Base-by-base conservation (phyloP, 2,329 filamentous ascomycete species). In the Penicillium sp. region DNA sequence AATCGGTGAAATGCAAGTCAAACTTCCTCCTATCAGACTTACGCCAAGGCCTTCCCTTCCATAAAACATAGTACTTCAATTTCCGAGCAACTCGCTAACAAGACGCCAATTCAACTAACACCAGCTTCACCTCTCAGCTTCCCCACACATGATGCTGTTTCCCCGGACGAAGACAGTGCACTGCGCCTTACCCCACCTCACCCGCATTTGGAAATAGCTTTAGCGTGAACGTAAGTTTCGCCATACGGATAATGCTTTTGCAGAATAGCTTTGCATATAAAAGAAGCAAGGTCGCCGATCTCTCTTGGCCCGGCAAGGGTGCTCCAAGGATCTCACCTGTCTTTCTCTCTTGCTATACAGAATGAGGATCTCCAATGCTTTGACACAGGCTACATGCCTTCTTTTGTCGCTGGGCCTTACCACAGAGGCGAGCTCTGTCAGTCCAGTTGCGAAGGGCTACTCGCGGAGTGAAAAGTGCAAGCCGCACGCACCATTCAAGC, bases 401-500 rank as follows among this genome's bases (percentile, higher is more conserved):
- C 27, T 60, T 11, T 31, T 67, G 29, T 65, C 65, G 6, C 57
- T 71, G 13, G 57, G 63, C 10, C 16, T 55, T 3, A 26, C 60
- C 9, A 63, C 56, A 4, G 60, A 71, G 21, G 61, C 53, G 10
- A 66, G 65, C 53, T 47, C 56, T 4, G 62, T 64, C 5, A 60
- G 31, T 3, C 27, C 56, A n/a, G 35, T 23, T 35, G 55, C 44
- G 16, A 53, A 53, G 9, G 44, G 25, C 4, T 50, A 57, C 21
- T 66, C 64, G 25, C 57, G 70, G 47, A 67, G 61, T 37, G 57
- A 68, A 2, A 64, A 62, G 11, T 67, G 70, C 53, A 62, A 65
- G 4, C 72, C 72, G 2, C 62, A 71, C 9, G 61, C 59, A 10
- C 65, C 71, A 11, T 73, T 73, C 61, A 61, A 60, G 26, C 67